Base-by-base conservation (phyloP, 352 stramenopile genomes). In the Pythium aphanidermatum region DNA sequence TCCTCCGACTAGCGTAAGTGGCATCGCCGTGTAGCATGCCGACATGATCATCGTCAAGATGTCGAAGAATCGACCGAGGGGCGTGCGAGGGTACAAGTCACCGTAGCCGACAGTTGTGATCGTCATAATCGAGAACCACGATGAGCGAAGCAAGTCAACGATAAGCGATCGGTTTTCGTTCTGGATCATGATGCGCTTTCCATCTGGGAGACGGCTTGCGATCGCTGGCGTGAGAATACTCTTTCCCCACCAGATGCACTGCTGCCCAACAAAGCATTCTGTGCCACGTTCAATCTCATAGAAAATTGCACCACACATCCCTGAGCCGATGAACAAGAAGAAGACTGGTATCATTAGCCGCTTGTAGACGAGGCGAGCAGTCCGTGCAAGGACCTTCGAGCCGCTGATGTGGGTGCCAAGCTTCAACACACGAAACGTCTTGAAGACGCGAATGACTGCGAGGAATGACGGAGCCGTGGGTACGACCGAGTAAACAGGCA, bases 261-360 rank as follows among this genome's bases (percentile, higher is more conserved):
- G 21, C 30, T 64, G 20, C 4, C 72, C 75, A 19, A 83, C 74
- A 21, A 71, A 84, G 21, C 79, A 91, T 30, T 75, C 64, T 11
- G 38, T 87, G 14, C 79, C 79, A 7, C 78, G 75, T 43, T 91
- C 78, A 25, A 86, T 69, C 41, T 91, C 78, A 48, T 84, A 91
- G 50, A 82, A 83, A 4, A 80, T 43, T 11, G 78, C 75, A 5
- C 63, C 75, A 55, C 73, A 85, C 1, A 73, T 71, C 19, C n/a
- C n/a, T n/a, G n/a, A n/a, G n/a, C n/a, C n/a, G n/a, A 64, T 69
- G 37, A 91, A 71, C 17, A 91, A 48, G 45, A 91, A 91, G 41
- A 87, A 88, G 21, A 88, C 78, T 44, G 75, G 78, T 31, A 91
- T 81, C 17, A 68, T 60, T 0, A 91, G 59, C 24, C 71, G 78